Evolutionary conservation across 352 stramenopile genomes (phyloP), one percentile per base, ranked within the genome.

Genomic region (Pythium rishiriense): DNA sequence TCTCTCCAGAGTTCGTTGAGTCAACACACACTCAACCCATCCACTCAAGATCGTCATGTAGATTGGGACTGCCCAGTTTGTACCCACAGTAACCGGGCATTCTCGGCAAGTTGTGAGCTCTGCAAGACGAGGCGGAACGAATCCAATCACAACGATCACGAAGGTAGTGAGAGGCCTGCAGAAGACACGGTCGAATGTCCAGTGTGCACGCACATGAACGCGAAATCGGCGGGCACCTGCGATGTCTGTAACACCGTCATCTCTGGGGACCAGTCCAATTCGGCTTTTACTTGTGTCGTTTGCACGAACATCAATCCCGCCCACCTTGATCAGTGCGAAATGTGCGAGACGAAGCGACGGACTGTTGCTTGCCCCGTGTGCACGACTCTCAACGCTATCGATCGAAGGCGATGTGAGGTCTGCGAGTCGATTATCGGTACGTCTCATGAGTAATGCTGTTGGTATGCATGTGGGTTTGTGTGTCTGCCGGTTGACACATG

Each of bases 301-400:
- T 69, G 62, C 10, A 53, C 55, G 11, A 57, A 64, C 22, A 45
- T 64, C 28, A 69, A 64, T 29, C 48, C 49, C 8, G 54, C 42
- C 1, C 21, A 62, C 25, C 28, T 68, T 7, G 46, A 58, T 29
- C 53, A 56, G 6, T 68, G 62, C 39, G 52, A 62, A 29, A 26
- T 68, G 43, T 68, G 62, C 31, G 62, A 58, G 47, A 57, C 46
- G 4, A 42, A 41, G n/a, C 33, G 52, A 35, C 22, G 42, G 15
- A 29, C 26, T 14, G 31, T 67, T 21, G 21, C 45, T 11, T 68
- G 62, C n/a, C 62, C 68, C 3, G 73, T 88, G 6, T 90, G 81
- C 61, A 90, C 81, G 24, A 86, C 83, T 57, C 69, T 83, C 28
- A 90, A 90, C 50, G 58, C 61, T 21, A 21, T 45, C 4, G 54